Percentiles rank a stretch among this genome's conserved stretches.
phyloP scores from a whole-genome alignment of 208 protist species.

The Naegleria fowleri region DNA sequence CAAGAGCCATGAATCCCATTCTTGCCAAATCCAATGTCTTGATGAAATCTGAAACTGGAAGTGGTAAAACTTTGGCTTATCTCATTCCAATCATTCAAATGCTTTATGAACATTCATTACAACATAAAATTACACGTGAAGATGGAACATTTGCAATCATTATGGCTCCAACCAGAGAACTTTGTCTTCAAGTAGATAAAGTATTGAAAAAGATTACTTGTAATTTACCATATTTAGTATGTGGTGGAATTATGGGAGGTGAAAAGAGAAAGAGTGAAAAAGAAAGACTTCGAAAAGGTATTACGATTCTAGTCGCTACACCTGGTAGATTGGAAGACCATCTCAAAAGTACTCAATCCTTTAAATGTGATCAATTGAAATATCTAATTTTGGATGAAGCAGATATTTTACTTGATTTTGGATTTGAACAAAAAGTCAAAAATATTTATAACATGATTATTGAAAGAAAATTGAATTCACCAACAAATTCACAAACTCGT shows the following conservation, averaged over 20 bases:
- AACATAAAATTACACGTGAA: background rate
- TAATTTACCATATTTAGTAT: slow-evolving; percentile 49
- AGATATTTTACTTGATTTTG: slow-evolving; percentile 42
- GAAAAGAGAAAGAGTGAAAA: slow-evolving; percentile 45
- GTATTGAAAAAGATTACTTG: slow-evolving; percentile 37
- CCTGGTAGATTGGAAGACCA: slow-evolving; percentile 65
- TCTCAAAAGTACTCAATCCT: slow-evolving; percentile 50
- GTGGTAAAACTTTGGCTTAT: slow-evolving; percentile 31
- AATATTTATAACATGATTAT: slow-evolving; percentile 28
- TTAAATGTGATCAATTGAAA: slow-evolving; percentile 42
- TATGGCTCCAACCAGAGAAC: slow-evolving; percentile 55
- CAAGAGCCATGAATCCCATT: background rate
- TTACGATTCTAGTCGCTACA: slow-evolving; percentile 57
- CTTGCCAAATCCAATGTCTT: background rate
- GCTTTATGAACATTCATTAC: background rate
- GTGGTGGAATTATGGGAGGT: slow-evolving; percentile 51
- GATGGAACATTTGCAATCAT: slow-evolving; percentile 38
- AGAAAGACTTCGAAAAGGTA: slow-evolving; percentile 36
- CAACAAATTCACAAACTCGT: background rate
- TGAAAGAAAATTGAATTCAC: background rate
- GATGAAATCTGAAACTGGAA: slow-evolving; percentile 37
- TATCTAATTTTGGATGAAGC: slow-evolving; percentile 59
- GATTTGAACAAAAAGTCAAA: slow-evolving; percentile 31
- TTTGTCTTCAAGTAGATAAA: slow-evolving; percentile 47
- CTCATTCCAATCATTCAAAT: slow-evolving; percentile 18